Percentiles rank a stretch among this genome's conserved stretches.
Evolutionary conservation across 1,284 basidiomycete species (phyloP).

Genomic region (Xerocomus nothofagi): DNA sequence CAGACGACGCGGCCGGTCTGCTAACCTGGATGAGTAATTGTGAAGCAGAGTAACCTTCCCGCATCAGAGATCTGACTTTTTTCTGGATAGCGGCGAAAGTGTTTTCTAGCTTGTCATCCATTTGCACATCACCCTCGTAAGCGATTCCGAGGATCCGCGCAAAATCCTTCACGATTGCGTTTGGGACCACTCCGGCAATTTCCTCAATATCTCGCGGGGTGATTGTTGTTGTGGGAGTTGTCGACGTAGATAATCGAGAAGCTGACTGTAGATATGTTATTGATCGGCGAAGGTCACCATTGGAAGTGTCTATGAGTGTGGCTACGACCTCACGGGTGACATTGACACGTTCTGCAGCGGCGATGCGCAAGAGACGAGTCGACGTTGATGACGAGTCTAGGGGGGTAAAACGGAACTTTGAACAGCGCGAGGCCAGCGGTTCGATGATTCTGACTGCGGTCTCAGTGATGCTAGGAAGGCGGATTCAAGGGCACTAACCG

Average conservation of each 20-base stretch:
- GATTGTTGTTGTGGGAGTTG: slow-evolving; percentile 69
- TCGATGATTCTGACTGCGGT: slow-evolving; percentile 84
- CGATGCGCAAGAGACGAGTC: slow-evolving; percentile 80
- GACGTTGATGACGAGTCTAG: slow-evolving; percentile 80
- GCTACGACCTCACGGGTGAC: slow-evolving; percentile 59
- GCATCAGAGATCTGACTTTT: slow-evolving; percentile 75
- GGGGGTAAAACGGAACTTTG: slow-evolving; percentile 97
- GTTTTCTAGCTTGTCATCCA: slow-evolving; percentile 43
- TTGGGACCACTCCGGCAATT: slow-evolving; percentile 95
- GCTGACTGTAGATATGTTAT: slow-evolving; percentile 99
- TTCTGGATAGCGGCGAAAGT: slow-evolving; percentile 76
- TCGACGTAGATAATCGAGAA: slow-evolving; percentile 77
- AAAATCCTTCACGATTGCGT: slow-evolving; percentile 68
- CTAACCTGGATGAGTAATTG: slow-evolving; percentile 87
- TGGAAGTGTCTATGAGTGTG: slow-evolving; percentile 77
- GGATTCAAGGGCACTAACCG: slow-evolving; percentile 52
- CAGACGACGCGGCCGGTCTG: not conserved
- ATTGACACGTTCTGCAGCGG: slow-evolving; percentile 56
- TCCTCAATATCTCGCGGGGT: slow-evolving; percentile 84
- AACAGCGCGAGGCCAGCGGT: slow-evolving; percentile 97
- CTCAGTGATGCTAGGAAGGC: slow-evolving; percentile 9
- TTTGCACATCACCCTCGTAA: slow-evolving; percentile 50
- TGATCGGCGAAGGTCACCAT: slow-evolving; percentile 94
- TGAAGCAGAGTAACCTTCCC: slow-evolving; percentile 91
- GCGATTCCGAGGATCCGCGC: slow-evolving; percentile 79